A percentile compares a stretch with the other conserved stretches of the same genome.
Evolutionary conservation across 805 yeast genomes (phyloP).

Genomic region (Metschnikowia continentalis): DNA sequence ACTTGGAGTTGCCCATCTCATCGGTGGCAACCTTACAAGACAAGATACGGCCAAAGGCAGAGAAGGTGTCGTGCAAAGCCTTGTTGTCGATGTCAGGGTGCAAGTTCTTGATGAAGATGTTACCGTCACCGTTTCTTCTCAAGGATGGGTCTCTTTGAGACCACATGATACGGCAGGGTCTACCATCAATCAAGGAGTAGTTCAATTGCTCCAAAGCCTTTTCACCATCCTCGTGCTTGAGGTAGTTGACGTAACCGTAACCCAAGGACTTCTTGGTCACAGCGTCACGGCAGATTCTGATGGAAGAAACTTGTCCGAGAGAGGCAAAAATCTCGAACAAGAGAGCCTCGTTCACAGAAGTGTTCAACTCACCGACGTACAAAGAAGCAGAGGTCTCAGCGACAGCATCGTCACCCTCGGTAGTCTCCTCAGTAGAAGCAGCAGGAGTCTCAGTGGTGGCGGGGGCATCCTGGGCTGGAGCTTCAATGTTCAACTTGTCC

Average conservation of each 20-base stretch:
- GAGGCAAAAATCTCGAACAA: conserved; percentile 92
- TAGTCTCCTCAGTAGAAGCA: conserved; percentile 28
- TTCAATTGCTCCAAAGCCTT: conserved; percentile 92
- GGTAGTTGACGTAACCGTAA: conserved; percentile 97
- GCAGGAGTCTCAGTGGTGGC: conserved; percentile 26
- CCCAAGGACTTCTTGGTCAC: conserved; percentile 95
- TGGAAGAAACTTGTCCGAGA: conserved; percentile 91
- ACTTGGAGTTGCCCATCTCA: conserved; percentile 84
- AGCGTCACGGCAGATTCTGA: conserved; percentile 98
- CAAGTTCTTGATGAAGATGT: conserved; percentile 96
- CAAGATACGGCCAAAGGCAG: conserved; percentile 92
- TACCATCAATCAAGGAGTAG: conserved; percentile 91
- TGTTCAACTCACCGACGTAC: conserved; percentile 96
- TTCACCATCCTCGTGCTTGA: conserved; percentile 83
- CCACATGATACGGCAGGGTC: conserved; percentile 99
- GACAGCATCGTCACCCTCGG: conserved; percentile 30
- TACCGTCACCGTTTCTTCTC: conserved; percentile 94
- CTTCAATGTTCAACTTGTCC: conserved; percentile 45
- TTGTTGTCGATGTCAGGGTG: conserved; percentile 98
- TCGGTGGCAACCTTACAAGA: conserved; percentile 97
- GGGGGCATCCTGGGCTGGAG: conserved; percentile 26
- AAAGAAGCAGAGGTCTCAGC: conserved; percentile 74
- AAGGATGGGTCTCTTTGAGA: conserved; percentile 97
- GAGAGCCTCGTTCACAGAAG: conserved; percentile 87
- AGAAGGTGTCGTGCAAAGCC: conserved; percentile 96